These are phyloP conservation scores for Volvariella surrecta DNA, from an alignment of 1,284 basidiomycete species.

Conservation along the genomic window DNA sequence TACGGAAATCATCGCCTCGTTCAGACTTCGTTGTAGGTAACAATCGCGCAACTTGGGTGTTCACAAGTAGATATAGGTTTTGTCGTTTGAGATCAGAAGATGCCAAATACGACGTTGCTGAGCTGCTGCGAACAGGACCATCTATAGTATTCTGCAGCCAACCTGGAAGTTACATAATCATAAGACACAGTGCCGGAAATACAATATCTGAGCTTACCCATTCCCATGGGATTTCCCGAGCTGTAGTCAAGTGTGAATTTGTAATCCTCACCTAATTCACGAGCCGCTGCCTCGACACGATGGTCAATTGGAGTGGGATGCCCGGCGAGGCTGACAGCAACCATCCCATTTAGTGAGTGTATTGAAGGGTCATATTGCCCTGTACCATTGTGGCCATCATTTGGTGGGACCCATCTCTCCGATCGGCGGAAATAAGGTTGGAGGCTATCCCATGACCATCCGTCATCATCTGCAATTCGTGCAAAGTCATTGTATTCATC, in stretches of 20 bases:
- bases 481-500: conserved; percentile 21
- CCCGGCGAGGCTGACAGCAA: conserved; percentile 21
- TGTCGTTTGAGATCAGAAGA: conserved; percentile 18
- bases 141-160: conserved; percentile 25
- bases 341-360: conserved; percentile 15
- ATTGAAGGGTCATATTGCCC: background rate
- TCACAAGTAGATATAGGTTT: conserved; percentile 34
- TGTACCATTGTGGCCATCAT: background rate
- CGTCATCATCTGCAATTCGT: conserved; percentile 15
- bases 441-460: conserved; percentile 21
- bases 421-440: conserved; percentile 9
- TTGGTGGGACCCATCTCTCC: background rate
- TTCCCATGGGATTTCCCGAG: conserved; percentile 25
- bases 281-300: conserved; percentile 16
- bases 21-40: background rate
- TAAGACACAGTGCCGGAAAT: background rate
- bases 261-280: conserved; percentile 8
- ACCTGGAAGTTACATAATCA: conserved; percentile 14
- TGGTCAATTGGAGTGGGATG: conserved; percentile 17
- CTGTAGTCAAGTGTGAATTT: conserved; percentile 11
- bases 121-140: conserved; percentile 22
- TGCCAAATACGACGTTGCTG: conserved; percentile 29
- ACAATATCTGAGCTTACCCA: conserved; percentile 17
- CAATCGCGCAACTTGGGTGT: conserved; percentile 12
- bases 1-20: no score